phyloP scores from a whole-genome alignment of 73 alveolate species.

The Vitrella brassicaformis region DNA sequence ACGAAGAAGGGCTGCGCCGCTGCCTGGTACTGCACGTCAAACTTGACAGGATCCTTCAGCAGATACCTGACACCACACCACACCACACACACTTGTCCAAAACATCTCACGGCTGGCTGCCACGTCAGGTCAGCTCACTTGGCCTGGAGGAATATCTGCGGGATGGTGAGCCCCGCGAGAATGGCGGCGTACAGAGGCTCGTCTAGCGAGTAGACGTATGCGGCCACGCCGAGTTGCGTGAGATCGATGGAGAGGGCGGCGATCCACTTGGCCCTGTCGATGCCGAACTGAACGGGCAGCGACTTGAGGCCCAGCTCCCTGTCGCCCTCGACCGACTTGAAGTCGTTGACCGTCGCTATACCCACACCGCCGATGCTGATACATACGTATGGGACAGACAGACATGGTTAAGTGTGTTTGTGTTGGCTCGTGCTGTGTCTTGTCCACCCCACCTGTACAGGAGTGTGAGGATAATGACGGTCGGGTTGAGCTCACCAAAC shows the following conservation, averaged over 20 bases:
- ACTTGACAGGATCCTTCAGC: background rate
- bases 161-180: background rate
- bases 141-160: background rate
- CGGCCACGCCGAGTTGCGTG: background rate
- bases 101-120: background rate
- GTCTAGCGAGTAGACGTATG: background rate
- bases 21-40: background rate
- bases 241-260: background rate
- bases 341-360: slow-evolving; percentile 29
- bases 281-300: slow-evolving; percentile 22
- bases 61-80: background rate
- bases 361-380: slow-evolving; percentile 22
- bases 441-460: slow-evolving; percentile 5
- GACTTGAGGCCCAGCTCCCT: slow-evolving; percentile 1
- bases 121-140: background rate
- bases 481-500: background rate
- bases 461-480: slow-evolving; percentile 12
- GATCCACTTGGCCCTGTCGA: slow-evolving; percentile 19
- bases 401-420: no score
- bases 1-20: background rate
- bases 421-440: no score
- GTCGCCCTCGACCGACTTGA: slow-evolving; percentile 19
- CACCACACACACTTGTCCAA: background rate
- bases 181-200: background rate
- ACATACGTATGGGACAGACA: no score